These are phyloP conservation scores for Mycena floridula DNA, from an alignment of 768 basidiomycete species.

Conservation along the genomic window DNA sequence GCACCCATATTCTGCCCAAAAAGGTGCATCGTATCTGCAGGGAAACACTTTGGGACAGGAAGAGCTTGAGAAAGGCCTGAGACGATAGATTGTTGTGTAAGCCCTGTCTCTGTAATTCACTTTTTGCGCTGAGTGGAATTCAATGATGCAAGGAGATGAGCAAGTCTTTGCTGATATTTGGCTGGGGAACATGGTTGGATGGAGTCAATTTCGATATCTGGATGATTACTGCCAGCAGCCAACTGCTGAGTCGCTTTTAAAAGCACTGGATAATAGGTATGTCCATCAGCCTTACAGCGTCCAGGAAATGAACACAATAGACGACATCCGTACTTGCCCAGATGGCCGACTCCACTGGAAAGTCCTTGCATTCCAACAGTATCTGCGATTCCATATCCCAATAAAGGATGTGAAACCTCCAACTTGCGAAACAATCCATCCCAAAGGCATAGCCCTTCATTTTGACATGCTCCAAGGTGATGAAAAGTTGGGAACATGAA, in stretches of 20 bases:
- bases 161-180: background rate
- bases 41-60: conserved; percentile 1
- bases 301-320: background rate
- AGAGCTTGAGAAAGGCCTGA: background rate
- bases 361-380: background rate
- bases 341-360: background rate
- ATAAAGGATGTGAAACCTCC: background rate
- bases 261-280: background rate
- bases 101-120: background rate
- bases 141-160: background rate
- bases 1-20: conserved; percentile 4
- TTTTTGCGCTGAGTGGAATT: background rate
- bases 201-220: background rate
- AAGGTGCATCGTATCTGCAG: conserved; percentile 10
- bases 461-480: conserved; percentile 19
- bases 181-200: background rate
- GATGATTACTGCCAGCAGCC: background rate
- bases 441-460: background rate
- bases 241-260: background rate
- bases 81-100: background rate
- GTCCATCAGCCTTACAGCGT: background rate
- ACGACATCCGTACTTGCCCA: conserved; percentile 5
- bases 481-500: conserved; percentile 24
- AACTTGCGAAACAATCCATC: background rate
- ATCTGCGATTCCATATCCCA: background rate